Evolutionary conservation across 208 protist genomes (phyloP), one percentile per base, ranked within the genome.

Genomic region (Trypanosoma congolense): DNA sequence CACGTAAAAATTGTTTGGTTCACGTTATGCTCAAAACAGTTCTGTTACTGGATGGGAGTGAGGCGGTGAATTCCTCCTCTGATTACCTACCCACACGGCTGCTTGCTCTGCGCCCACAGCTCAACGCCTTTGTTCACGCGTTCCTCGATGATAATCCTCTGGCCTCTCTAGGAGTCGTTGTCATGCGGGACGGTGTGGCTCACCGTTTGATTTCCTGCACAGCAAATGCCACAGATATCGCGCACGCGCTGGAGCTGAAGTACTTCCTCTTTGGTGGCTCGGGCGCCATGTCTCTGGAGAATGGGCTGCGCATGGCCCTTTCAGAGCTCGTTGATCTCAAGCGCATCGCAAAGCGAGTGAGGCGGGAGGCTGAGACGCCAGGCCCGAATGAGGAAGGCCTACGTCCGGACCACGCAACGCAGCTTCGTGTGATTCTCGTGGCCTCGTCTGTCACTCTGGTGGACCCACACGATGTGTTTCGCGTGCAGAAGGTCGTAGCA

Each of bases 61-160:
- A 81, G 38, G 72, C 81, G 41, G 88, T 93, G 73, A 91, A 93
- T 56, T 76, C 61, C 59, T 73, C 73, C 42, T 60, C 73, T 25
- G 86, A 93, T 62, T 93, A 93, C 53, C 70, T 90, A n/a, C 86
- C 86, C 29, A 84, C 76, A 47, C 85, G 87, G 51, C 65, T 90
- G 24, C 67, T 93, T 26, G 86, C 86, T 4, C 61, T 90, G 42
- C 76, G 82, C 5, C 75, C 62, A 4, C 82, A 81, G 14, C 41
- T 93, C 31, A 65, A 79, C 21, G 58, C 55, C 12, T 82, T 83
- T 30, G 73, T 89, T 21, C 51, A 70, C 35, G 35, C 55, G 35
- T 89, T 89, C 51, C 74, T 93, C 21, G 73, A 87, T 53, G 65
- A 50, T 24, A 83, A 83, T 10, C 81, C 86, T 24, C 71, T 93